These are phyloP conservation scores for Solanum microdontum DNA, from an alignment of 257 asterid genomes.

Conservation along the genomic window DNA sequence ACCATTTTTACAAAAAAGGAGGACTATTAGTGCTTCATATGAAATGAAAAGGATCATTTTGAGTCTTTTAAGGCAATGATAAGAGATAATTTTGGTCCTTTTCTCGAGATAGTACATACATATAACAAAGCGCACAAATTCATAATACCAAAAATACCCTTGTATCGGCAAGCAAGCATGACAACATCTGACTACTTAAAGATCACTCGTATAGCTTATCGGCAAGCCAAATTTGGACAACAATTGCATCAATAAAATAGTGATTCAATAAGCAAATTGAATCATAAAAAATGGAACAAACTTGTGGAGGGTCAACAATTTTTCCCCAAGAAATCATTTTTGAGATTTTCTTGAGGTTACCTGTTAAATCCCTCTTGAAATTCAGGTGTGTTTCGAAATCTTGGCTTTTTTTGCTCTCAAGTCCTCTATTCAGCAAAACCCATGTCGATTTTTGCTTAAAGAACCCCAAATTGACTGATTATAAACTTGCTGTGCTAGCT, in stretches of 20 bases:
- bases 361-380: constrained; percentile 28
- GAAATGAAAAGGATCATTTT: no score
- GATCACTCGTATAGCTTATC: neutral
- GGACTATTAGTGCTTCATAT: no score
- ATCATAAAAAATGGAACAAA: neutral
- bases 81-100: no score
- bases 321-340: constrained; percentile 18
- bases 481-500: constrained; percentile 4
- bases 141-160: neutral
- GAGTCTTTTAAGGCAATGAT: no score
- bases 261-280: neutral
- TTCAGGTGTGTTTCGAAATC: constrained; percentile 39
- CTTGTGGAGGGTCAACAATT: neutral
- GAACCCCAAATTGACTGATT: neutral
- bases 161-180: neutral
- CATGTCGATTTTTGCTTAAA: constrained; percentile 9
- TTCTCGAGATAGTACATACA: neutral
- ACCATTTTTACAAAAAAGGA: no score
- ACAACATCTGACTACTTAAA: neutral
- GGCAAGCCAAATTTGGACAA: neutral
- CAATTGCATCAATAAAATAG: neutral
- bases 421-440: constrained; percentile 18
- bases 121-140: neutral
- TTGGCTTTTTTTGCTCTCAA: constrained; percentile 31
- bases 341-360: constrained; percentile 39